Conservation (phyloP, 305 asterid species). For the Solanum chacoense region DNA sequence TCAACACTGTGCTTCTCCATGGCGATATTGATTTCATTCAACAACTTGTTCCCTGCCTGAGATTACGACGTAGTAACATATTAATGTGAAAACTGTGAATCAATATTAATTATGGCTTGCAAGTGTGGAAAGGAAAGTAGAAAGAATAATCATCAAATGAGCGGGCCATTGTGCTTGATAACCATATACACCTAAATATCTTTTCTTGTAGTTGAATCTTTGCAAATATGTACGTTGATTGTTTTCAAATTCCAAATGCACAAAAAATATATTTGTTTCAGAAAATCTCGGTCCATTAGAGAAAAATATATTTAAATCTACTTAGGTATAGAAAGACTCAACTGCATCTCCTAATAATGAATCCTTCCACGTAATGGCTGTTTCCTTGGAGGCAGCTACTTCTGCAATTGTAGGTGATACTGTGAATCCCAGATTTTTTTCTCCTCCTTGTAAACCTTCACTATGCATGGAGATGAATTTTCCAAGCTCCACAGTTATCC, state of each 20-base stretch:
- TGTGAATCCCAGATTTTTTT: conserved; percentile 47
- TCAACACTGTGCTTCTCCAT: conserved; percentile 44
- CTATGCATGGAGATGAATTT: conserved; percentile 36
- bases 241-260: background rate
- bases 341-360: conserved; percentile 33
- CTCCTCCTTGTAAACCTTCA: conserved; percentile 16
- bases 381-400: conserved; percentile 25
- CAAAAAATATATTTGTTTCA: background rate
- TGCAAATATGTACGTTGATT: background rate
- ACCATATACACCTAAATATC: background rate
- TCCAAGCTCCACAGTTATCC: conserved; percentile 47
- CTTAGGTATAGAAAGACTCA: conserved; percentile 17
- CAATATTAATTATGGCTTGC: background rate
- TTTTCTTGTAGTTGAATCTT: background rate
- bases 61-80: background rate
- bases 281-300: background rate
- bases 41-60: conserved; percentile 46
- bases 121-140: background rate
- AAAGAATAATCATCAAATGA: background rate
- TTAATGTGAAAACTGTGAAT: background rate
- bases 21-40: conserved; percentile 39
- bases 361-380: conserved; percentile 35
- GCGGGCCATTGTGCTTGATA: background rate
- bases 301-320: background rate
- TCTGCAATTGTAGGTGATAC: conserved; percentile 45